Conservation (phyloP, 1,284 basidiomycete species). For the Lentinula novae-zelandiae region DNA sequence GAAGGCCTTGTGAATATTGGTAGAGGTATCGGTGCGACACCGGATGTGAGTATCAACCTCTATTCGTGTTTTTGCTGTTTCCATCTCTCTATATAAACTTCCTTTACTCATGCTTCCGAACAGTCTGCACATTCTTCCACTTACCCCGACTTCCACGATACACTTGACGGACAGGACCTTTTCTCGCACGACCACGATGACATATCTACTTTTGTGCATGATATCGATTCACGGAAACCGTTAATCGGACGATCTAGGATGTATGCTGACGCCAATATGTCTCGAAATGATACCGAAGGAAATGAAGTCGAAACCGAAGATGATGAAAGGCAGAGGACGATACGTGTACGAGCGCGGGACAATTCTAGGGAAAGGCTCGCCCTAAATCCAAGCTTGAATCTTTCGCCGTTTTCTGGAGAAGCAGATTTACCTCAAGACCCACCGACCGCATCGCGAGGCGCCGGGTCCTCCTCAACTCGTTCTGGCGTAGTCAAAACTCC, state of each 20-base stretch:
- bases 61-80: neutral
- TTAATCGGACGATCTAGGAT: constrained; percentile 38
- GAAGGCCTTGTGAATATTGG: too few relatives aligned
- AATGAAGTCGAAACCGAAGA: neutral
- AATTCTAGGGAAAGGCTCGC: neutral
- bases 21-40: neutral
- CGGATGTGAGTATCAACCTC: neutral
- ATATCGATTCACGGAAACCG: constrained; percentile 66
- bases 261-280: constrained; percentile 15
- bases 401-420: neutral
- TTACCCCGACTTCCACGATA: constrained; percentile 32
- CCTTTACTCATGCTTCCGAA: neutral
- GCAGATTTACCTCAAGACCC: neutral
- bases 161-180: constrained; percentile 28
- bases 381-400: too few relatives aligned
- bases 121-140: neutral
- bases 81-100: neutral
- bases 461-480: neutral
- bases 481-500: neutral
- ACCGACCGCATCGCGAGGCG: neutral
- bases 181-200: constrained; percentile 57
- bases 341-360: constrained; percentile 1
- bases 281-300: neutral
- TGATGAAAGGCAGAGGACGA: constrained; percentile 1
- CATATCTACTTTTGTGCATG: constrained; percentile 69